Conservation (phyloP, 371 early-diverging fungal species). For the Dipsacomyces acuminosporus region DNA sequence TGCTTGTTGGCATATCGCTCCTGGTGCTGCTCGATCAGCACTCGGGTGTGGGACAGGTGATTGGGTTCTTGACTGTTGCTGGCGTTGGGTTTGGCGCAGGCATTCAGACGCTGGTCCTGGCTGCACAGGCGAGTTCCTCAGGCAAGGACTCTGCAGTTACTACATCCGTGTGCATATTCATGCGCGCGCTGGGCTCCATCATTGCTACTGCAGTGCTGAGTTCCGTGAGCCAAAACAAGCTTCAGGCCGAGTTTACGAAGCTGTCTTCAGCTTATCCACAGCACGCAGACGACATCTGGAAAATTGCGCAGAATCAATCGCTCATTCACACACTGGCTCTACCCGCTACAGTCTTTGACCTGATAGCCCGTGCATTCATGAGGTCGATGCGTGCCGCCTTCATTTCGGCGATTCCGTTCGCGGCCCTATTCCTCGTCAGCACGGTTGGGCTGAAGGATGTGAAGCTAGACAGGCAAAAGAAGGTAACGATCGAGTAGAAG, state of each 20-base stretch:
- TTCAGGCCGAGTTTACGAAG: background rate
- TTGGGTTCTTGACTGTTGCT: constrained; percentile 50
- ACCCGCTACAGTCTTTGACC: constrained; percentile 19
- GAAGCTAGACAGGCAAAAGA: background rate
- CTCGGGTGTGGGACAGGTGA: constrained; percentile 44
- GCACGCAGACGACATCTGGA: background rate
- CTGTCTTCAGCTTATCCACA: background rate
- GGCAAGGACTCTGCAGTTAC: background rate
- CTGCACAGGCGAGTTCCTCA: background rate
- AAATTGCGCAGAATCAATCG: constrained; percentile 10
- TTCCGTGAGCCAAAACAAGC: background rate
- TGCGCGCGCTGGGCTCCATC: background rate
- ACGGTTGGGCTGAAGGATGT: background rate
- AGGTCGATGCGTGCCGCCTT: constrained; percentile 32
- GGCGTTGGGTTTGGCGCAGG: constrained; percentile 34
- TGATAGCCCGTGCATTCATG: constrained; percentile 31
- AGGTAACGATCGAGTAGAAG: background rate
- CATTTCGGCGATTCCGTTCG: constrained; percentile 33
- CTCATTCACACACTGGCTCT: constrained; percentile 31
- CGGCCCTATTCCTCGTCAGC: constrained; percentile 8
- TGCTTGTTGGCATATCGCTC: constrained; percentile 26
- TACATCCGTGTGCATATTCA: background rate
- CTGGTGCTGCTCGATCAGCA: constrained; percentile 49
- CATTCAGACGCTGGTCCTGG: background rate
- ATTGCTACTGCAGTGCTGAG: background rate